These are phyloP conservation scores for Vigna hirtella DNA, from an alignment of 306 rosid species.

Conservation along the genomic window DNA sequence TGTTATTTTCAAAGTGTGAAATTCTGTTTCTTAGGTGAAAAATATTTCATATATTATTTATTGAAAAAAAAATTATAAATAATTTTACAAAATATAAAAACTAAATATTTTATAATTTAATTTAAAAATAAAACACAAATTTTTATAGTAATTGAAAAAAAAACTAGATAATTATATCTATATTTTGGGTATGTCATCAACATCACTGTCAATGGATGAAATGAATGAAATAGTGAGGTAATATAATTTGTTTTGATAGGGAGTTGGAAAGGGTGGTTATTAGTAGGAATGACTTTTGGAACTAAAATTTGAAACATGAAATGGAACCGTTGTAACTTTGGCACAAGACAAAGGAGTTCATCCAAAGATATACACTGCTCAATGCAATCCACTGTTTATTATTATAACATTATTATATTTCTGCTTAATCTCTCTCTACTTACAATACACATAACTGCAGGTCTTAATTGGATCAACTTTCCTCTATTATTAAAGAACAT, in stretches of 20 bases:
- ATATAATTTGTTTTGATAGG: background rate
- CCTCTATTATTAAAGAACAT: conserved; percentile 9
- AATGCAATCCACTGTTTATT: conserved; percentile 25
- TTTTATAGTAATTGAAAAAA: no score
- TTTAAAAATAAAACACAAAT: no score
- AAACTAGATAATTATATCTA: background rate
- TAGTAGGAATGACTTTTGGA: no score
- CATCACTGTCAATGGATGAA: conserved; percentile 34
- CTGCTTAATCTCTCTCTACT: background rate
- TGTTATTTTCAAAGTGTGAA: no score
- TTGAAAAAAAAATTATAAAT: no score
- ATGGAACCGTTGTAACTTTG: background rate
- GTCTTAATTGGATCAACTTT: background rate
- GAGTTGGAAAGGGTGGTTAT: conserved; percentile 17
- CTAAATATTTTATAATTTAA: no score
- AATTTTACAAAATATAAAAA: no score
- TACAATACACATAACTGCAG: background rate
- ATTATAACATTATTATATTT: background rate
- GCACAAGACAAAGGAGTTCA: conserved; percentile 32
- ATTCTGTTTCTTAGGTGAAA: no score
- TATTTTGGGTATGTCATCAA: background rate
- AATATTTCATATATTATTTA: no score
- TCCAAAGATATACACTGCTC: conserved; percentile 18
- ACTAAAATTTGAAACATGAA: no score
- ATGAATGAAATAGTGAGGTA: conserved; percentile 8